A percentile compares a stretch with the other conserved stretches of the same genome.
These are phyloP conservation scores for Centaurea solstitialis DNA, from an alignment of 129 eudicot genomes.

Conservation along the genomic window DNA sequence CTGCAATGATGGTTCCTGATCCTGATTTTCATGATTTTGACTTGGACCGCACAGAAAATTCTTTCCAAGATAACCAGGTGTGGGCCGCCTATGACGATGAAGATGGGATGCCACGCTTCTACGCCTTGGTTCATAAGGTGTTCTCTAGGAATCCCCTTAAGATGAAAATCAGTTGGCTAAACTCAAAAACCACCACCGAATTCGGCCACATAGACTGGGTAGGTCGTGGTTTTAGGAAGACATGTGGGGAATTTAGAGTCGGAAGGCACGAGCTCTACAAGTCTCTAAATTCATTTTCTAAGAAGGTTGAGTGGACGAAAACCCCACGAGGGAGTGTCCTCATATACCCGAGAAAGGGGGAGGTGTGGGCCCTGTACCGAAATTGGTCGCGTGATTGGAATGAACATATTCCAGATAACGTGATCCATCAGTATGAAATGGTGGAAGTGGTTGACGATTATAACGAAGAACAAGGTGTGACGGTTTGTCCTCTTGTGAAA, in stretches of 20 bases:
- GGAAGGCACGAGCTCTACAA: slow-evolving; percentile 51
- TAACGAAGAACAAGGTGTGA: slow-evolving; percentile 56
- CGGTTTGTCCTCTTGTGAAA: slow-evolving; percentile 61
- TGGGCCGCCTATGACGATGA: slow-evolving; percentile 85
- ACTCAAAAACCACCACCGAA: slow-evolving; percentile 58
- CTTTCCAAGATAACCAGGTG: slow-evolving; percentile 66
- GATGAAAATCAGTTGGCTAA: slow-evolving; percentile 78
- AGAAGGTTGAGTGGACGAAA: slow-evolving; percentile 61
- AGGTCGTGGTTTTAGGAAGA: slow-evolving; percentile 65
- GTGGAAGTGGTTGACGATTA: slow-evolving; percentile 67
- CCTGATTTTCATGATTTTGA: slow-evolving; percentile 91
- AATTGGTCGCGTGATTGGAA: slow-evolving; percentile 84
- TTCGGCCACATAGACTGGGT: slow-evolving; percentile 66
- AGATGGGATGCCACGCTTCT: slow-evolving; percentile 92
- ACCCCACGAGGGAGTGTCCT: slow-evolving; percentile 48
- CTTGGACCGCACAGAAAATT: slow-evolving; percentile 57
- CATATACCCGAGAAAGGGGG: slow-evolving; percentile 67
- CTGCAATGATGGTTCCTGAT: slow-evolving; percentile 77
- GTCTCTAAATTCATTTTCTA: slow-evolving; percentile 75
- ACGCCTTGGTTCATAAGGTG: slow-evolving; percentile 69
- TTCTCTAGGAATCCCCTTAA: slow-evolving; percentile 63
- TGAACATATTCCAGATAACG: slow-evolving; percentile 57
- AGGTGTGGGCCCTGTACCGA: slow-evolving; percentile 82
- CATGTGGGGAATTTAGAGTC: slow-evolving; percentile 77
- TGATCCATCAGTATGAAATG: slow-evolving; percentile 74